Evolutionary conservation across 805 yeast species (phyloP), one percentile per base, ranked within the genome.

Genomic region (Clavispora santaluciae): DNA sequence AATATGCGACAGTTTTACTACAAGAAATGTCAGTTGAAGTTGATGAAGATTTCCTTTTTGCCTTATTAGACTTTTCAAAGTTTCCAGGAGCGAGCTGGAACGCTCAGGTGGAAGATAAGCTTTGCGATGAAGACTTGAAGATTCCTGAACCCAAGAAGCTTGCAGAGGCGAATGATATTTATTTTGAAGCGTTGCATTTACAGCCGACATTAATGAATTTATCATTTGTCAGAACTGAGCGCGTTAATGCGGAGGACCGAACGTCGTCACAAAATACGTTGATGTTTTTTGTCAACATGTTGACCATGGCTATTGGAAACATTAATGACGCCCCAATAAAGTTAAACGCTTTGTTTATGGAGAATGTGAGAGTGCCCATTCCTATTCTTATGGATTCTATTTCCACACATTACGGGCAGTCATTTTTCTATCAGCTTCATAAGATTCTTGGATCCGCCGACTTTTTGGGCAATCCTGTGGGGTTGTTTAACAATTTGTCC

Each of bases 231-330:
- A 77, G 98, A 46, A 86, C 95, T 0, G 96, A 89, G 54, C 68
- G 86, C 42, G 72, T 83, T 23, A 78, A 80, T 55, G 80, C 76
- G 5, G 85, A 79, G 41, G 87, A 81, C 41, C 75, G 81, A 10
- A 64, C 70, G 0, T 59, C 75, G 2, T 67, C 85, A 2, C 81
- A 79, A 35, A 83, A 81, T 48, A 70, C 93, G 0, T 58, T 90
- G 37, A 76, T 83, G 75, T 84, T 86, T 59, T 79, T 88, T 47
- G 71, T 87, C 50, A 88, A 93, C 59, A 81, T 91, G 28, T 68
- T 93, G 44, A 89, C 97, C 0, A 90, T 91, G 97, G 95, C 99
- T 0, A 78, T 93, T 47, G 99, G 98, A 20, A 93, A 91, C 59
- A 86, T 95, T 45, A 91, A 91, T 57, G 97, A 93, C 61, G 99